These are phyloP conservation scores for Aspergillus vadensis DNA, from an alignment of 2,329 filamentous ascomycete genomes.

Conservation along the genomic window DNA sequence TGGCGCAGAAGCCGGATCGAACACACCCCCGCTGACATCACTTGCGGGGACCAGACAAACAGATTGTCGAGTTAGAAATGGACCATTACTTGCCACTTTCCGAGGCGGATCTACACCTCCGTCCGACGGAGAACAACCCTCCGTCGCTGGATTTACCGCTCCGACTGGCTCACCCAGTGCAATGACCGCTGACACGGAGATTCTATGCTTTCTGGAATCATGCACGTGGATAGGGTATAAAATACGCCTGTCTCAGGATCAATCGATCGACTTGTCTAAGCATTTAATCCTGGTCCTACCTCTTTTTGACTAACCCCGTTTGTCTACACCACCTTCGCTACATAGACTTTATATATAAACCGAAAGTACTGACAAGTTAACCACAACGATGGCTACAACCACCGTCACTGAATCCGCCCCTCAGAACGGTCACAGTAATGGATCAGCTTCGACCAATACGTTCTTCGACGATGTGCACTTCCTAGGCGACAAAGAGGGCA, in stretches of 20 bases:
- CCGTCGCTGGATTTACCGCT: neutral
- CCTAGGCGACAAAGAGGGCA: constrained; percentile 15
- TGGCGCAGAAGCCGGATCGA: neutral
- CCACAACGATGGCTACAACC: neutral
- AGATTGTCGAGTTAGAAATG: neutral
- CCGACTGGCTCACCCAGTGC: neutral
- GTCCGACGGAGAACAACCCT: neutral
- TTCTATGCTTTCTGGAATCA: neutral
- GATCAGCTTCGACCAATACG: neutral
- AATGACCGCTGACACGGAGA: neutral
- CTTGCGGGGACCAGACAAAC: neutral
- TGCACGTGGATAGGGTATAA: neutral
- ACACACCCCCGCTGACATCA: neutral
- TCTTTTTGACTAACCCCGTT: neutral
- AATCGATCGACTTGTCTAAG: neutral
- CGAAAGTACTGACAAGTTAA: no score
- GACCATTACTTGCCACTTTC: neutral
- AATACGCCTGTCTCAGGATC: neutral
- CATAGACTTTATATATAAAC: neutral
- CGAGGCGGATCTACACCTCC: neutral
- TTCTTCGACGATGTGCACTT: constrained; percentile 11
- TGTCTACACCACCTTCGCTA: neutral
- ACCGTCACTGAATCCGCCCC: neutral
- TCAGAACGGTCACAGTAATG: neutral
- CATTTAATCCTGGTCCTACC: neutral